Evolutionary conservation across 2,329 filamentous ascomycete species (phyloP), one percentile per base, ranked within the genome.

Genomic region (Dactylellina cionopaga): DNA sequence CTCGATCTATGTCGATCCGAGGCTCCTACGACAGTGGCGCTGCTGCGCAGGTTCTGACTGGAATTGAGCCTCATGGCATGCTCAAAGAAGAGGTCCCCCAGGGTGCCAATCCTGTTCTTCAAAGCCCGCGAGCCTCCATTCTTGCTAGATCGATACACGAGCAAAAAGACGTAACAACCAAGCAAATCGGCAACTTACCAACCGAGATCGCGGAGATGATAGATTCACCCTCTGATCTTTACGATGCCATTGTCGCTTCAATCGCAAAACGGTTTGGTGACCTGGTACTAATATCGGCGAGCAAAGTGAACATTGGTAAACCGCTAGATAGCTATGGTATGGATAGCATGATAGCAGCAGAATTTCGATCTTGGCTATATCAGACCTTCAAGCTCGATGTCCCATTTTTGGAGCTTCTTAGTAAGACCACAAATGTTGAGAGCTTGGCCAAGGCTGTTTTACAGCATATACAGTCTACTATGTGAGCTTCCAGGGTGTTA

Each of bases 351-450:
- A n/a, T n/a, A n/a, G n/a, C n/a, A n/a, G n/a, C n/a, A n/a, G n/a
- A n/a, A 72, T 79, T 82, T 47, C 76, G 81, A 15, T 77, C 77
- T 0, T 81, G 79, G 79, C 76, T 81, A 19, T 81, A 76, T 49
- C 66, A 75, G 4, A 72, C 75, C 6, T 79, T 80, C 56, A 76
- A 75, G 25, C 75, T 81, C 1, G 79, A 82, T 54, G 73, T 82
- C 2, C 76, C 79, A 5, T 79, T 80, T 35, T 68, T 79, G 19
- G 74, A 77, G 35, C 22, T 73, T 11, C 22, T 73, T 24, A 62
- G 39, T 31, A 63, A 64, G 24, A 66, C 29, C 19, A 64, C 63
- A 5, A 52, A 60, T n/a, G 52, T 81, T 39, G 75, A 80, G 19
- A 80, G 77, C 29, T 80, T 80, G 79, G 15, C 22, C 17, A 27